phyloP scores from a whole-genome alignment of 768 basidiomycete species.

The Tubosaeta sp. region DNA sequence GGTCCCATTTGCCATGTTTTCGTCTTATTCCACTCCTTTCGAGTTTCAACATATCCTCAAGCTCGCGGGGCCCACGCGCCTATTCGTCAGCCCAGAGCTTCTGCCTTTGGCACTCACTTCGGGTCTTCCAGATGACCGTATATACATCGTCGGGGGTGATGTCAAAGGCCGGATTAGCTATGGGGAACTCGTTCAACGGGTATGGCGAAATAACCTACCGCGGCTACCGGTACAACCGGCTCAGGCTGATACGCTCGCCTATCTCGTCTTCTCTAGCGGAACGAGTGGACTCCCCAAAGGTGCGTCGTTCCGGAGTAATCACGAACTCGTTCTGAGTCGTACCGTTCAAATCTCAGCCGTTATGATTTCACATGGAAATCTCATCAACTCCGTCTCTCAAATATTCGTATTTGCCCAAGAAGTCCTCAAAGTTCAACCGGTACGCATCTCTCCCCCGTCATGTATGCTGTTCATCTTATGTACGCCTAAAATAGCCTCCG shows the following conservation, averaged over 20 bases:
- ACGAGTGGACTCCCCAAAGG: conserved; percentile 78
- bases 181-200: conserved; percentile 36
- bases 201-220: neutral
- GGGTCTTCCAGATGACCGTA: conserved; percentile 32
- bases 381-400: conserved; percentile 45
- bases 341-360: conserved; percentile 41
- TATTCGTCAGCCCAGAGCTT: conserved; percentile 51
- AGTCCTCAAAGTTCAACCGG: conserved; percentile 34
- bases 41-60: conserved; percentile 52
- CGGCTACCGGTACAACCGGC: conserved; percentile 43
- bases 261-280: conserved; percentile 73
- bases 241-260: conserved; percentile 53
- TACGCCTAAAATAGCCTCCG: conserved; percentile 31
- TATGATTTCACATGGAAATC: conserved; percentile 70
- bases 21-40: conserved; percentile 50
- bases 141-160: conserved; percentile 48
- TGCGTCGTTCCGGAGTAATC: conserved; percentile 13
- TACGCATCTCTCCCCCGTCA: conserved; percentile 21
- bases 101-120: conserved; percentile 33
- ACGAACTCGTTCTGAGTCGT: neutral
- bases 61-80: conserved; percentile 43
- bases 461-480: neutral
- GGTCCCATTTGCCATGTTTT: conserved; percentile 51
- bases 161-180: conserved; percentile 41
- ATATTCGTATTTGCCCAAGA: conserved; percentile 28